phyloP scores from a whole-genome alignment of 179 eudicot genomes.

The Heliamphora ciliata region DNA sequence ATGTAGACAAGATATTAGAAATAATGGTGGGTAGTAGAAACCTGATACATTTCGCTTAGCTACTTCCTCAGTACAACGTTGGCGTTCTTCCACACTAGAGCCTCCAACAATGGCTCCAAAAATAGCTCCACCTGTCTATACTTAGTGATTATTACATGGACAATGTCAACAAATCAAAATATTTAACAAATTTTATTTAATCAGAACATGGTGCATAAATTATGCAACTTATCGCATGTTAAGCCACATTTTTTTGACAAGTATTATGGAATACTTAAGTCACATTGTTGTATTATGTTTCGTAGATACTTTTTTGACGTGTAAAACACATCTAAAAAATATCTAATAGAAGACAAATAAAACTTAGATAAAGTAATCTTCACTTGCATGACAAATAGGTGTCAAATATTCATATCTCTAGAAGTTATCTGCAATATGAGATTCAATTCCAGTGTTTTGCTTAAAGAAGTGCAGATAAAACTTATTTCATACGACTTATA shows the following conservation, averaged over 20 bases:
- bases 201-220: neutral
- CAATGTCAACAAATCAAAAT: slow-evolving; percentile 3
- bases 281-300: neutral
- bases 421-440: neutral
- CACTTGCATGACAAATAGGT: neutral
- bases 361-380: neutral
- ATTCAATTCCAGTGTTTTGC: neutral
- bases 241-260: neutral
- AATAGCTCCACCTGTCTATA: slow-evolving; percentile 53
- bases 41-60: slow-evolving; percentile 68
- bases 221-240: neutral
- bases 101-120: slow-evolving; percentile 92
- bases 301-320: neutral
- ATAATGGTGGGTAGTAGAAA: slow-evolving; percentile 15
- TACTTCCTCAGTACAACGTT: slow-evolving; percentile 63
- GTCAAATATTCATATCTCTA: neutral
- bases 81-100: slow-evolving; percentile 50
- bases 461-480: neutral
- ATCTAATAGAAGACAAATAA: too few relatives aligned
- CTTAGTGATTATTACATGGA: slow-evolving; percentile 22
- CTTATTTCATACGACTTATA: neutral
- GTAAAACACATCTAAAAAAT: neutral
- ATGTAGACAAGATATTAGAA: neutral
- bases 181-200: neutral
- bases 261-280: neutral